A percentile compares a stretch with the other conserved stretches of the same genome.
phyloP scores from a whole-genome alignment of 345 rosid species.

The Melaleuca alternifolia region DNA sequence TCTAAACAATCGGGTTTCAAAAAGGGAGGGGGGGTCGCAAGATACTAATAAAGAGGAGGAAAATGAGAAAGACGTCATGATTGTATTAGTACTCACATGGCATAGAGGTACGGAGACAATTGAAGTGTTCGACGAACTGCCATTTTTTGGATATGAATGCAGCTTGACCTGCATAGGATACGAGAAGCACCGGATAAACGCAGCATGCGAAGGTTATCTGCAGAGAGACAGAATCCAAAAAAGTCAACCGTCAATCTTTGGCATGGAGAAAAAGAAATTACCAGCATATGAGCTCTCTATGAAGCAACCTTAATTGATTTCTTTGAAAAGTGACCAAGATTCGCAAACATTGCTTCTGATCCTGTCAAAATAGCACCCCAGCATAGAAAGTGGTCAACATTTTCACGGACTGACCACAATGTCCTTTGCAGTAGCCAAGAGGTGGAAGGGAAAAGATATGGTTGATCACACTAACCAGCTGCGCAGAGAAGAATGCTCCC shows the following conservation, averaged over 20 bases:
- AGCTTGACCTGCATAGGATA: constrained; percentile 54
- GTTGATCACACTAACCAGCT: constrained; percentile 30
- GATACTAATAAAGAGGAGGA: not conserved
- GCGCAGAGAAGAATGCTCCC: constrained; percentile 44
- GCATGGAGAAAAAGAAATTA: not conserved
- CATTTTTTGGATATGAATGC: constrained; percentile 42
- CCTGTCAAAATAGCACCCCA: constrained; percentile 19
- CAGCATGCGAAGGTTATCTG: constrained; percentile 40
- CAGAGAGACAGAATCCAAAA: not conserved
- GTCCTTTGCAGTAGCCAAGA: not conserved
- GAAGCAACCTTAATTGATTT: constrained; percentile 36
- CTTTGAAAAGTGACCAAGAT: constrained; percentile 57
- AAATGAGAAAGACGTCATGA: not conserved
- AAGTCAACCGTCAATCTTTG: not conserved
- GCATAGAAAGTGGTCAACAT: not conserved
- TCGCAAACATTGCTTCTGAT: constrained; percentile 59
- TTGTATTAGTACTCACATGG: constrained; percentile 21
- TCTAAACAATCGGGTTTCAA: not conserved
- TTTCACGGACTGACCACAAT: not conserved
- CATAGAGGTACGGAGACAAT: constrained; percentile 33
- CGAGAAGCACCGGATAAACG: constrained; percentile 37
- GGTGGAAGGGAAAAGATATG: not conserved
- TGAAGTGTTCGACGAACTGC: constrained; percentile 4
- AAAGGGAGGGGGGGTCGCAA: not conserved
- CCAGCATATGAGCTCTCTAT: not conserved